Conservation (phyloP, 495 filamentous ascomycete species). For the Daldinia concentrica region DNA sequence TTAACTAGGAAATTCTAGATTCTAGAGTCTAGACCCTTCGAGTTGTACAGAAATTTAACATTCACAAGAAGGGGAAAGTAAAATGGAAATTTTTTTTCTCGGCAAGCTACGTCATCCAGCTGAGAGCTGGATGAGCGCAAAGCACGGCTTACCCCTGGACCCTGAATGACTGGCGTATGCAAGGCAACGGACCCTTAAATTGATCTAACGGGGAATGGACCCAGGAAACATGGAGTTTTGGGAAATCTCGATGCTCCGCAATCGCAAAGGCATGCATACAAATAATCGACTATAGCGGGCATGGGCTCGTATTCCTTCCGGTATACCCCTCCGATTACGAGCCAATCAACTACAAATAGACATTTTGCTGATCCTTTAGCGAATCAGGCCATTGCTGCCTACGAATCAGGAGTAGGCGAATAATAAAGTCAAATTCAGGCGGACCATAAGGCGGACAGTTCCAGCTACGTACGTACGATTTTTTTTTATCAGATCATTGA, state of each 20-base stretch:
- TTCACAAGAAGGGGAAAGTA: background rate
- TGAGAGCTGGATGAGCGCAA: background rate
- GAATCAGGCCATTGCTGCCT: constrained; percentile 17
- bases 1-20: background rate
- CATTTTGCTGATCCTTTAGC: constrained; percentile 11
- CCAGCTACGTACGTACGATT: background rate
- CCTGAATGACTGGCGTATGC: constrained; percentile 31
- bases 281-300: constrained; percentile 9
- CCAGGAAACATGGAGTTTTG: constrained; percentile 29
- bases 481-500: constrained; percentile 17
- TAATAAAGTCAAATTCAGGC: constrained; percentile 26
- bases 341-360: constrained; percentile 19
- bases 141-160: constrained; percentile 18
- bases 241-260: constrained; percentile 36
- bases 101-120: constrained; percentile 29
- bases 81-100: background rate
- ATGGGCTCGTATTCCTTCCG: constrained; percentile 30
- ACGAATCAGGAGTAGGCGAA: background rate
- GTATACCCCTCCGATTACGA: constrained; percentile 21
- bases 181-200: constrained; percentile 36
- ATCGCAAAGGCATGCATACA: constrained; percentile 23
- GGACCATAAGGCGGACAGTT: constrained; percentile 30
- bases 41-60: background rate
- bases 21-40: background rate
- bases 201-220: constrained; percentile 19